These are phyloP conservation scores for Yarrowia sp. DNA, from an alignment of 805 yeast species.

Conservation along the genomic window DNA sequence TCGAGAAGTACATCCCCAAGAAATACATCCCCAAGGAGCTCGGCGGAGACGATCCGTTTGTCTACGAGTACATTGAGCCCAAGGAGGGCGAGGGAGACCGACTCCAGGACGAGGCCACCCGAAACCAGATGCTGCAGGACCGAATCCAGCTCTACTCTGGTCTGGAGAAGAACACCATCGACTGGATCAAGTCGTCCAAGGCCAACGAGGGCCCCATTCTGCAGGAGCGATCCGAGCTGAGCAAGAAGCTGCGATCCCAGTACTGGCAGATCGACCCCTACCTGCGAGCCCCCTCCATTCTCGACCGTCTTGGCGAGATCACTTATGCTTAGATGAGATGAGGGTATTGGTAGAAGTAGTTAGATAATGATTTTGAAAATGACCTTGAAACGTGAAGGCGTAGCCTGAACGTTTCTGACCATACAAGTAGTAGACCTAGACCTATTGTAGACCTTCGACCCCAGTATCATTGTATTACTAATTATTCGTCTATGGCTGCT, in stretches of 20 bases:
- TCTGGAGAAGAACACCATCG: conserved; percentile 69
- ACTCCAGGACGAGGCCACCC: conserved; percentile 56
- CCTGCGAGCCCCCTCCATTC: conserved; percentile 76
- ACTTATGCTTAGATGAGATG: conserved; percentile 49
- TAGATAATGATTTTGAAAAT: neutral
- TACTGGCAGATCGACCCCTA: conserved; percentile 80
- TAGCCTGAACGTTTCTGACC: neutral
- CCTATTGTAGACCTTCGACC: too few species aligned
- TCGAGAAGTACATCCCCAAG: conserved; percentile 65
- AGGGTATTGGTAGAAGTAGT: neutral
- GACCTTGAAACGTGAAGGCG: neutral
- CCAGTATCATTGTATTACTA: too few species aligned
- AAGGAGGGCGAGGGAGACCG: conserved; percentile 62
- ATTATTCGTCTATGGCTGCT: too few species aligned
- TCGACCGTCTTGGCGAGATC: conserved; percentile 75
- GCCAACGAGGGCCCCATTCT: conserved; percentile 58
- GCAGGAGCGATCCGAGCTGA: conserved; percentile 55
- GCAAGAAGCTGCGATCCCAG: conserved; percentile 63
- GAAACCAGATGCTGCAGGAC: conserved; percentile 56
- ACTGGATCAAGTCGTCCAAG: conserved; percentile 69
- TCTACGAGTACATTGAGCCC: conserved; percentile 68
- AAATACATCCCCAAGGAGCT: conserved; percentile 69
- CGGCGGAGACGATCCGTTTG: conserved; percentile 74
- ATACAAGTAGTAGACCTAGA: too few species aligned
- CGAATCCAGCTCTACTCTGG: conserved; percentile 61